Base-by-base conservation (phyloP, 148 eudicot species). In the Talinum fruticosum region DNA sequence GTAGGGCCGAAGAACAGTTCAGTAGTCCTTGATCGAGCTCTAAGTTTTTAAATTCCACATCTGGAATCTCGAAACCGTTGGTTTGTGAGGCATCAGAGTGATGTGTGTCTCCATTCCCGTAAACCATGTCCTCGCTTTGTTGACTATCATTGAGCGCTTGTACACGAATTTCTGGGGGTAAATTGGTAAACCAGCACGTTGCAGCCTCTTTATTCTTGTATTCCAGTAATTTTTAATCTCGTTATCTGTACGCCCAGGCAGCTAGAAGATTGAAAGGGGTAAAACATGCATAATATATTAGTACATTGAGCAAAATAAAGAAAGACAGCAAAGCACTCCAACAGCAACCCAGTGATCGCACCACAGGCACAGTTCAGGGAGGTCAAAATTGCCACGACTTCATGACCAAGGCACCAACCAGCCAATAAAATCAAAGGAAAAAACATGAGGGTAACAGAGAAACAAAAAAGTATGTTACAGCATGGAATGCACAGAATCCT, bases 201-300 rank as follows among this genome's bases (percentile, higher is more conserved):
- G 90, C 19, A 88, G 80, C 72, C 94, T 87, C 84, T 92, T 92
- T 10, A 86, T 84, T 84, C 97, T 85, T 16, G 97, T 92, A 69
- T 92, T 92, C 97, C 97, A 92, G 81, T 62, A 92, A 76, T 92
- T 92, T 78, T 92, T 92, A 59, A 92, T 92, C 87, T 92, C 97
- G 21, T 92, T 92, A 78, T 92, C 97, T 37, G 97, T 90, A 29
- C 97, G 92, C 37, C 97, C 97, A 83, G 97, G 97, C 53, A 92
- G 77, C 97, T 92, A 80, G 65, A 75, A 51, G 24, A 72, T 73
- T 19, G 66, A 61, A 68, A 26, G 49, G 13, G 47, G 34, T 15
- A 37, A 64, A 1, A 49, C 24, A 66, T 4, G 16, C 24, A 68
- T 1, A 75, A 37, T 38, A 61, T 24, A 61, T 66, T 37, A 54